phyloP scores from a whole-genome alignment of 2,329 filamentous ascomycete species.

The Alternaria longipes region DNA sequence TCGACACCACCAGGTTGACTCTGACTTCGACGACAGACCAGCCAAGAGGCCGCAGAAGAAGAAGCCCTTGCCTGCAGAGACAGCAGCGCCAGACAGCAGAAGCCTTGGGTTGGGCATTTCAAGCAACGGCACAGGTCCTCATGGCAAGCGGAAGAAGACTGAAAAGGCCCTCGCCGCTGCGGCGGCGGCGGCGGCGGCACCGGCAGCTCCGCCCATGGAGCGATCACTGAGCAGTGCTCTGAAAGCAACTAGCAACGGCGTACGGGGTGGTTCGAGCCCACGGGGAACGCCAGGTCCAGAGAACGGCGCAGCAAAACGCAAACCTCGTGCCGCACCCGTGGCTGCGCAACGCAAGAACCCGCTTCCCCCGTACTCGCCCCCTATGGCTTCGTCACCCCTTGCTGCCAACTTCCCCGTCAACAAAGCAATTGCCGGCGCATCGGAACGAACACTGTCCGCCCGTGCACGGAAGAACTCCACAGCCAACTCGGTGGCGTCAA shows the following conservation, averaged over 20 bases:
- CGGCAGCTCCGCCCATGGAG: slow-evolving; percentile 65
- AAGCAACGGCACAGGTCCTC: slow-evolving; percentile 63
- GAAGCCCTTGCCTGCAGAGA: slow-evolving; percentile 65
- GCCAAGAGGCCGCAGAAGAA: slow-evolving; percentile 71
- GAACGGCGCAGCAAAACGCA: slow-evolving; percentile 67
- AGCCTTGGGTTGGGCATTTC: slow-evolving; percentile 71
- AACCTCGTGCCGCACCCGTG: slow-evolving; percentile 70
- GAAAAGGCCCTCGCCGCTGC: slow-evolving; percentile 66
- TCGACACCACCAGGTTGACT: slow-evolving; percentile 73
- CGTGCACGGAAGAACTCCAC: slow-evolving; percentile 78
- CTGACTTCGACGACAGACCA: slow-evolving; percentile 76
- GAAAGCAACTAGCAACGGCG: slow-evolving; percentile 60
- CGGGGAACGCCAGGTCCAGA: slow-evolving; percentile 71
- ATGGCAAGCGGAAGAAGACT: slow-evolving; percentile 80
- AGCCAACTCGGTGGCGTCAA: slow-evolving; percentile 56
- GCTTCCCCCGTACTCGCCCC: slow-evolving; percentile 70
- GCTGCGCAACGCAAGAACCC: slow-evolving; percentile 79
- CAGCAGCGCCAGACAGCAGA: slow-evolving; percentile 50
- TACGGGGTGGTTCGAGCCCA: slow-evolving; percentile 64
- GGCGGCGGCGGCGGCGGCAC: slow-evolving; percentile 12
- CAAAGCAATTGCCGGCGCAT: slow-evolving; percentile 59
- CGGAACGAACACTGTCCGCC: slow-evolving; percentile 71
- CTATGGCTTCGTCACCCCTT: slow-evolving; percentile 78
- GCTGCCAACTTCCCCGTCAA: slow-evolving; percentile 69
- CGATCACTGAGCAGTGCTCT: slow-evolving; percentile 68